Evolutionary conservation across 2,329 filamentous ascomycete species (phyloP).

Genomic region (Monilinia fructicola): DNA sequence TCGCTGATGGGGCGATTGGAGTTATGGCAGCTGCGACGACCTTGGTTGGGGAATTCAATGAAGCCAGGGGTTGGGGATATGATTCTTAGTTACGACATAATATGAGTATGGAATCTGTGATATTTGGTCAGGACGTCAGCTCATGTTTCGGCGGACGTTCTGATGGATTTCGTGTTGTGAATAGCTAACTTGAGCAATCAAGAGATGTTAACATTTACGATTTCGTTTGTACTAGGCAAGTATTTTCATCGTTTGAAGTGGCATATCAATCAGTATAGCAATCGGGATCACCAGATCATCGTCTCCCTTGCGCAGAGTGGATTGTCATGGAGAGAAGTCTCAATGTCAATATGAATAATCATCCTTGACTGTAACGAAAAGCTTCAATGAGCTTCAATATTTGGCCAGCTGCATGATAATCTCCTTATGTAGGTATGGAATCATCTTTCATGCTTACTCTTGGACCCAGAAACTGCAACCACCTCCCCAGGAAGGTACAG

Average conservation of each 20-base stretch:
- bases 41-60: conserved; percentile 31
- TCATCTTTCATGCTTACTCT: not conserved
- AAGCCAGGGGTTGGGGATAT: conserved; percentile 34
- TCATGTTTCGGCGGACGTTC: not conserved
- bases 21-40: conserved; percentile 48
- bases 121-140: not conserved
- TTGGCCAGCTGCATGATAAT: not conserved
- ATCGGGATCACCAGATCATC: not conserved
- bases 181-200: not conserved
- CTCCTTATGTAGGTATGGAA: not conserved
- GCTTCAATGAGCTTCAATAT: too few relatives aligned
- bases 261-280: not conserved
- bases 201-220: not conserved
- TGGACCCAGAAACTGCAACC: not conserved
- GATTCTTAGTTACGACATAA: conserved; percentile 27
- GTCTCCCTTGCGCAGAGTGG: not conserved
- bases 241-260: not conserved
- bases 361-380: not conserved
- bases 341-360: not conserved
- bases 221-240: too few relatives aligned
- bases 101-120: too few relatives aligned
- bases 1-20: conserved; percentile 45
- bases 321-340: too few relatives aligned
- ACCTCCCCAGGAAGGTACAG: not conserved
- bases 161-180: not conserved